Evolutionary conservation across 495 filamentous ascomycete species (phyloP).

Genomic region (Endocarpon pusillum): DNA sequence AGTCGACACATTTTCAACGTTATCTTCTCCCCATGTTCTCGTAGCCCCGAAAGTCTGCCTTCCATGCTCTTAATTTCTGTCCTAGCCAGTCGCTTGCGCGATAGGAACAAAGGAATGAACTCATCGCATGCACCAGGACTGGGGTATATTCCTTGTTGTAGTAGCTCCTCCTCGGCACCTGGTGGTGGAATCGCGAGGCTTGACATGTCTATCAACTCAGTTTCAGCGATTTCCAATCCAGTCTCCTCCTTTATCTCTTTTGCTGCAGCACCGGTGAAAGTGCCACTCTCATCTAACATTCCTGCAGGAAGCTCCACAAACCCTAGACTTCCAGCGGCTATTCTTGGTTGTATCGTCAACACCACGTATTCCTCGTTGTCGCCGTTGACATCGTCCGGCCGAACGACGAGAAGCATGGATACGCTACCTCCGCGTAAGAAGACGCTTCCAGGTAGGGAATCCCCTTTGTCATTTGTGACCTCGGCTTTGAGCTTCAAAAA

Average conservation of each 20-base stretch:
- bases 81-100: slow-evolving; percentile 48
- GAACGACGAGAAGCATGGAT: slow-evolving; percentile 58
- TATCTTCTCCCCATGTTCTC: slow-evolving; percentile 71
- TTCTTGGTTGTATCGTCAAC: slow-evolving; percentile 67
- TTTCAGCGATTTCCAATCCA: slow-evolving; percentile 37
- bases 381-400: slow-evolving; percentile 51
- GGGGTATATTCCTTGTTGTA: slow-evolving; percentile 54
- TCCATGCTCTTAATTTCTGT: slow-evolving; percentile 47
- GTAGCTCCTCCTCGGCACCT: slow-evolving; percentile 21
- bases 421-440: slow-evolving; percentile 73
- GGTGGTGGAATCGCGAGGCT: slow-evolving; percentile 29
- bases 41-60: slow-evolving; percentile 61
- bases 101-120: slow-evolving; percentile 61
- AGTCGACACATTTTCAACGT: slow-evolving; percentile 55
- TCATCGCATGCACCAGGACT: slow-evolving; percentile 74
- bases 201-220: slow-evolving; percentile 54
- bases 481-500: slow-evolving; percentile 62
- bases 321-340: slow-evolving; percentile 57
- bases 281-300: slow-evolving; percentile 68
- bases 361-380: slow-evolving; percentile 51
- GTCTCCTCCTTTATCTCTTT: slow-evolving; percentile 74
- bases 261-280: slow-evolving; percentile 61
- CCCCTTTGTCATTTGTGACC: slow-evolving; percentile 43
- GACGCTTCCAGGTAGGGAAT: slow-evolving; percentile 55
- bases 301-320: slow-evolving; percentile 76